A percentile compares a stretch with the other conserved stretches of the same genome.
Conservation (phyloP, 768 basidiomycete genomes). For the Psilocybe azurescens region DNA sequence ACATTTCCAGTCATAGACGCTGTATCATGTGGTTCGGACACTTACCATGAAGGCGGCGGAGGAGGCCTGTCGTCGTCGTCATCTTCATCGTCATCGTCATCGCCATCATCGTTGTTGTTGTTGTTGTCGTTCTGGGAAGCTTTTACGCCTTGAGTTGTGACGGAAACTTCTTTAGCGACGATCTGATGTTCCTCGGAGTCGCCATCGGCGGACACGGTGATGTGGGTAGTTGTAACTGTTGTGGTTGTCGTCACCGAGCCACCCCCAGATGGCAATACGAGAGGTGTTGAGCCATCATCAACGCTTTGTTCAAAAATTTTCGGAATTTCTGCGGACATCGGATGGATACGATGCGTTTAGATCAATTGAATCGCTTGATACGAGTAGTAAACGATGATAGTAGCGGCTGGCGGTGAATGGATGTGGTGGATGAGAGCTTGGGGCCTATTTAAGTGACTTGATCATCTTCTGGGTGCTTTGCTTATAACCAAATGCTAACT, state of each 20-base stretch:
- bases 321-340: background rate
- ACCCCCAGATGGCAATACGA: too few relatives aligned
- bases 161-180: background rate
- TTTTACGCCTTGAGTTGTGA: background rate
- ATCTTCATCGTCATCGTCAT: background rate
- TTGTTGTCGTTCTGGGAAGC: background rate
- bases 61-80: background rate
- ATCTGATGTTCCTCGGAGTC: background rate
- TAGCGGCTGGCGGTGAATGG: too few relatives aligned
- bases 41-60: background rate
- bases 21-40: background rate
- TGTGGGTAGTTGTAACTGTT: background rate
- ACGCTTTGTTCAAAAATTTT: background rate
- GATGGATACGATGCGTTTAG: too few relatives aligned
- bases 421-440: too few relatives aligned
- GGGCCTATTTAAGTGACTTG: too few relatives aligned
- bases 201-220: background rate
- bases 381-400: background rate
- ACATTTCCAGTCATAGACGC: background rate
- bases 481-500: too few relatives aligned
- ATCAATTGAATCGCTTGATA: background rate
- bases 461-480: too few relatives aligned
- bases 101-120: background rate
- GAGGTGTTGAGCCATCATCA: background rate
- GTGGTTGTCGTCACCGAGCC: background rate